Conservation (phyloP, 495 filamentous ascomycete genomes). For the Penicillium daleae region DNA sequence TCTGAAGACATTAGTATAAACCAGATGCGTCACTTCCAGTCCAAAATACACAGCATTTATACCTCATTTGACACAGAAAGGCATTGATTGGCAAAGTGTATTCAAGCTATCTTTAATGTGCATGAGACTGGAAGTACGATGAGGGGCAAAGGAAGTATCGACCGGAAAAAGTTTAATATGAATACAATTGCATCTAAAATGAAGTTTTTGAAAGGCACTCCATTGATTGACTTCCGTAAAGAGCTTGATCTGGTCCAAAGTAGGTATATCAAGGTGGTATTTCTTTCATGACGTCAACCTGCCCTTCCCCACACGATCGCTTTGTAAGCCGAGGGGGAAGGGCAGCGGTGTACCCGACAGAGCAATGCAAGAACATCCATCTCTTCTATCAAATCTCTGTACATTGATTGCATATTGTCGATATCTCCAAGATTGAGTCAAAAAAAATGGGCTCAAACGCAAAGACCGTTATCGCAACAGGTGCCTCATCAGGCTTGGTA, state of each 20-base stretch:
- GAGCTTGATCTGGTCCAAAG: neutral
- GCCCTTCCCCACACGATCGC: neutral
- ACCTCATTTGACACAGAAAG: neutral
- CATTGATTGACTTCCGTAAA: neutral
- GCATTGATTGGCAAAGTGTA: too few relatives aligned
- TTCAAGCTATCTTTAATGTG: neutral
- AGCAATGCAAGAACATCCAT: neutral
- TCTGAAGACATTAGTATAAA: too few relatives aligned
- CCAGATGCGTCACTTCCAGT: too few relatives aligned
- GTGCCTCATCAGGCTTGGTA: constrained; percentile 37
- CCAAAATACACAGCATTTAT: neutral
- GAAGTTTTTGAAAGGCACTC: neutral
- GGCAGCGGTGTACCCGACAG: neutral
- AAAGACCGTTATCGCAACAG: constrained; percentile 34
- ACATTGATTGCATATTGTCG: neutral
- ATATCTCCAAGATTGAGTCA: neutral
- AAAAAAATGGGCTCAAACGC: neutral
- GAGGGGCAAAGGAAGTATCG: neutral
- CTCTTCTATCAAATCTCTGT: neutral
- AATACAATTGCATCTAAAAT: neutral
- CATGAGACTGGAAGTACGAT: neutral
- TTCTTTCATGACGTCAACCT: neutral
- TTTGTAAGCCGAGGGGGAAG: constrained; percentile 4
- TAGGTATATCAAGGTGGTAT: neutral
- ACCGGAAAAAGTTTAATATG: too few relatives aligned